Percentiles rank a stretch among this genome's conserved stretches.
Conservation (phyloP, 805 yeast species). For the Pichia insulana region DNA sequence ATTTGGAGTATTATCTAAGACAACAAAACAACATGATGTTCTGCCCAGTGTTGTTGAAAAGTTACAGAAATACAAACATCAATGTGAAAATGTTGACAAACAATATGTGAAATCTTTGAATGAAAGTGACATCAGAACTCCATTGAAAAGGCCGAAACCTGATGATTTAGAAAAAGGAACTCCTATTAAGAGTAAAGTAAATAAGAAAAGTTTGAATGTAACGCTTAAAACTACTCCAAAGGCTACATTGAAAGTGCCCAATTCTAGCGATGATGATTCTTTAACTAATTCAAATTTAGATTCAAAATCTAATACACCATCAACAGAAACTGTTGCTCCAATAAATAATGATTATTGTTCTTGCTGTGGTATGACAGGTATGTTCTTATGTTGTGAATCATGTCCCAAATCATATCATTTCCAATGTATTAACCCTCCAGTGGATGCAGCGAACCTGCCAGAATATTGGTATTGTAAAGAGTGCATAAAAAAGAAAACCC, state of each 20-base stretch:
- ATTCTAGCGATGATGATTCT: neutral
- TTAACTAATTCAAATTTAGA: neutral
- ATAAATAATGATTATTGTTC: constrained; percentile 82
- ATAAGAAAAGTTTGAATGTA: neutral
- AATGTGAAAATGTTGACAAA: neutral
- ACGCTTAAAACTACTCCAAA: constrained; percentile 9
- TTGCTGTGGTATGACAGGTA: constrained; percentile 85
- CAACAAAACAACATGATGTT: neutral
- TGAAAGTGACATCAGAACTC: constrained; percentile 13
- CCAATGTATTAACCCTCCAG: constrained; percentile 84
- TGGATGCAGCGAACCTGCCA: constrained; percentile 64
- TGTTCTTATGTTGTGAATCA: constrained; percentile 85
- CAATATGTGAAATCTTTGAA: neutral
- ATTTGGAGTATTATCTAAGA: constrained; percentile 19
- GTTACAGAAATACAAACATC: neutral
- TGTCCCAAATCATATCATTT: constrained; percentile 93
- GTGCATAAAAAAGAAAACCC: constrained; percentile 41
- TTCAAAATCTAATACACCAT: neutral
- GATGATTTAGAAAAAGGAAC: too few relatives aligned
- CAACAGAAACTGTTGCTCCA: constrained; percentile 14
- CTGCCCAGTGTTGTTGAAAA: neutral
- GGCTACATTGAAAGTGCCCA: neutral
- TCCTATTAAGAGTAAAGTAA: neutral
- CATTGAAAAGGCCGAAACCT: neutral
- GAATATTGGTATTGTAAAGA: constrained; percentile 86